Percentiles rank a stretch among this genome's conserved stretches.
These are phyloP conservation scores for Cokeromyces recurvatus DNA, from an alignment of 371 early-diverging fungal species.

Conservation along the genomic window DNA sequence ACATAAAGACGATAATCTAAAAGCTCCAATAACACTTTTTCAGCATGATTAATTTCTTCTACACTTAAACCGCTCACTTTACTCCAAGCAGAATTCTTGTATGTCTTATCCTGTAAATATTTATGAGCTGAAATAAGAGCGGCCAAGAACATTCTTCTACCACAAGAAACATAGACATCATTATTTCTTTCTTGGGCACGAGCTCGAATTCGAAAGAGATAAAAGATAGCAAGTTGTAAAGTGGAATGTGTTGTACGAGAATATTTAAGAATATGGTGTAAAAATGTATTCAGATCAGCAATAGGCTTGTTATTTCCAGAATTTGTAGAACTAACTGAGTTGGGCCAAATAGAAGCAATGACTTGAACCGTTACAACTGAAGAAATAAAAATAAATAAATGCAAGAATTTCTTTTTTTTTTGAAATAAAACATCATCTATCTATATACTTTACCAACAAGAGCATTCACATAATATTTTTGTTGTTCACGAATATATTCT, in stretches of 20 bases:
- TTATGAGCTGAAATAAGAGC: slow-evolving; percentile 73
- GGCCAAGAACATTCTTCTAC: slow-evolving; percentile 75
- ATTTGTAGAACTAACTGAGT: slow-evolving; percentile 7
- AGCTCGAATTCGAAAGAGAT: slow-evolving; percentile 51
- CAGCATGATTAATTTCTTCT: slow-evolving; percentile 65
- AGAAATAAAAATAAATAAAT: not conserved
- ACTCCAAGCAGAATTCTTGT: slow-evolving; percentile 75
- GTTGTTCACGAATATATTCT: slow-evolving; percentile 28
- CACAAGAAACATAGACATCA: slow-evolving; percentile 43
- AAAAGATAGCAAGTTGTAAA: slow-evolving; percentile 68
- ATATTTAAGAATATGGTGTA: slow-evolving; percentile 69
- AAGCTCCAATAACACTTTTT: slow-evolving; percentile 61
- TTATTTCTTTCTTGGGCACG: slow-evolving; percentile 20
- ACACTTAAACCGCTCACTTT: slow-evolving; percentile 68
- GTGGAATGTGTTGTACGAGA: slow-evolving; percentile 73
- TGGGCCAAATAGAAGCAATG: slow-evolving; percentile 55
- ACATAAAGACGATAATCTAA: slow-evolving; percentile 72
- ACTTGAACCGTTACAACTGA: slow-evolving; percentile 53
- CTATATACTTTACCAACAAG: slow-evolving; percentile 26
- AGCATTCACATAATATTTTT: slow-evolving; percentile 28
- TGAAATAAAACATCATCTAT: not conserved
- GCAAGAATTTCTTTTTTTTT: too few relatives aligned
- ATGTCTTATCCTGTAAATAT: slow-evolving; percentile 69
- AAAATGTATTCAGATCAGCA: slow-evolving; percentile 58
- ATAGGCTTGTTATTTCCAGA: slow-evolving; percentile 16